A percentile compares a stretch with the other conserved stretches of the same genome.
Evolutionary conservation across 2,329 filamentous ascomycete species (phyloP).

Genomic region (Annulohypoxylon truncatum): DNA sequence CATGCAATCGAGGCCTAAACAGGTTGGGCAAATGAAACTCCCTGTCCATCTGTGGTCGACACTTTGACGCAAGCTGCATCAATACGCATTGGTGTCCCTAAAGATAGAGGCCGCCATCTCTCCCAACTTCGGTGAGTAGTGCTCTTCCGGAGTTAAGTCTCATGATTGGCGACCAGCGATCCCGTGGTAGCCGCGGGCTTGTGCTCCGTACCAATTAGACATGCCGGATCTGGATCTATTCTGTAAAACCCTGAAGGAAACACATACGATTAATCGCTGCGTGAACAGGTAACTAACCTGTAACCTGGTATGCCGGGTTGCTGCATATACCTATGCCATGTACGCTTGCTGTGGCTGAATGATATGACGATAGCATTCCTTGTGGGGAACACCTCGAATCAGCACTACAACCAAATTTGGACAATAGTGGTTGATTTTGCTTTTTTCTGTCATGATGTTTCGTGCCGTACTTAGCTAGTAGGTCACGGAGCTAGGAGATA

Average conservation of each 20-base stretch:
- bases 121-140: conserved; percentile 28
- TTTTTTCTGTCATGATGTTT: conserved; percentile 1
- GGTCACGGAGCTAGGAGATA: background rate
- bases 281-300: conserved; percentile 25
- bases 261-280: conserved; percentile 11
- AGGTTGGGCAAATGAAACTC: conserved; percentile 36
- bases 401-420: conserved; percentile 1
- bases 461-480: background rate
- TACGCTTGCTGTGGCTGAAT: conserved; percentile 9
- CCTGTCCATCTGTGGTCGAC: conserved; percentile 23
- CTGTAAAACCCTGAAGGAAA: conserved; percentile 16
- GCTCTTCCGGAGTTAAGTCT: conserved; percentile 11
- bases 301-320: conserved; percentile 17
- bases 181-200: conserved; percentile 16
- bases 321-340: conserved; percentile 11
- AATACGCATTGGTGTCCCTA: conserved; percentile 23
- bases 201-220: conserved; percentile 29
- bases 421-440: conserved; percentile 11
- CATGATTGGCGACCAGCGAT: conserved; percentile 19
- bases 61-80: conserved; percentile 29
- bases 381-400: conserved; percentile 21
- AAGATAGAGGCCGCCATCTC: conserved; percentile 21
- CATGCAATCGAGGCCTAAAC: conserved; percentile 38
- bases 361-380: conserved; percentile 21
- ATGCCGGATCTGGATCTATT: conserved; percentile 19